Evolutionary conservation across 257 asterid species (phyloP).

Genomic region (Fraxinus quadrangulata): DNA sequence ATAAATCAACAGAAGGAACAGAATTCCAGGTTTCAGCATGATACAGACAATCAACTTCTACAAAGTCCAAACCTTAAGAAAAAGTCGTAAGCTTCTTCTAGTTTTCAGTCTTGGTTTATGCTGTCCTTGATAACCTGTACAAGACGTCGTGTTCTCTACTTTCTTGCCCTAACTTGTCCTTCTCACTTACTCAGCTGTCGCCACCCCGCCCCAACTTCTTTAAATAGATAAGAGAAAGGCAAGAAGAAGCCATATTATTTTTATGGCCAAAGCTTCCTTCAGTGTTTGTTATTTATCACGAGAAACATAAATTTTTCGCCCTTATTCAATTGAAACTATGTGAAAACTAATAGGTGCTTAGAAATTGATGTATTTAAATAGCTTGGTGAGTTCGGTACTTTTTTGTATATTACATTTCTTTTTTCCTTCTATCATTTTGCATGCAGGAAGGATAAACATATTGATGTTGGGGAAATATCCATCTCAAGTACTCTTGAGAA

Average conservation of each 20-base stretch:
- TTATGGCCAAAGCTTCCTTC: not conserved
- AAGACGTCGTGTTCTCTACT: constrained; percentile 20
- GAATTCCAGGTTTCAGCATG: constrained; percentile 50
- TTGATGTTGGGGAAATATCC: constrained; percentile 37
- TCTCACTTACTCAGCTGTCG: not conserved
- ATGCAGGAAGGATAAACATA: constrained; percentile 60
- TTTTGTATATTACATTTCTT: not conserved
- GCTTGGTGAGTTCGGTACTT: not conserved
- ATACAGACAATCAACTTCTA: constrained; percentile 43
- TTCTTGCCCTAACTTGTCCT: constrained; percentile 13
- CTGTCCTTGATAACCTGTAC: constrained; percentile 9
- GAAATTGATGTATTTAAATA: not conserved
- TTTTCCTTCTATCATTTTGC: constrained; percentile 19
- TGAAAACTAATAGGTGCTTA: not conserved
- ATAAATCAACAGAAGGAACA: constrained; percentile 65
- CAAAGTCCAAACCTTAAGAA: constrained; percentile 42
- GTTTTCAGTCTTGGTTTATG: constrained; percentile 19
- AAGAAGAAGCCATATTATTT: not conserved
- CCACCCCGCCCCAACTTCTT: not conserved
- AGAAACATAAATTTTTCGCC: not conserved
- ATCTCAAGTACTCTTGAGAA: constrained; percentile 42
- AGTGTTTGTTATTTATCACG: not conserved
- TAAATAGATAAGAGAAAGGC: not conserved
- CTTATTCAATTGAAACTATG: not conserved
- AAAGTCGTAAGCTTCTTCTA: constrained; percentile 46